Base-by-base conservation (phyloP, 441 rosid species). In the Brassica balearica region DNA sequence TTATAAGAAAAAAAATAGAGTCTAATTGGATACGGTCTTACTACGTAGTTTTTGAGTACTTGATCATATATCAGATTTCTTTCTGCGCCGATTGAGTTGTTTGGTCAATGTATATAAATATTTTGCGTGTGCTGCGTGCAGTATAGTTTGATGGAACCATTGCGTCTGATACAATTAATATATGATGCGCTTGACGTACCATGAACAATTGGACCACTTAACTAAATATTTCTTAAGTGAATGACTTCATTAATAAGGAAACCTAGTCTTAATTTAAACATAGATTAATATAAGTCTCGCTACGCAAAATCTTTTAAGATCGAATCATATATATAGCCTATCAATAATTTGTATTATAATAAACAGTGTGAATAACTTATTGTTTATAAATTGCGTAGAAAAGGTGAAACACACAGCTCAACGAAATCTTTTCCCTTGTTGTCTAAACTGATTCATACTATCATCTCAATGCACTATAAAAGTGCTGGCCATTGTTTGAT, bases 221-320 rank as follows among this genome's bases (percentile, higher is more conserved):
- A 20, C 71, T 70, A 53, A 23, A 66, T 67, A 71, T 27, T 71
- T 56, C 61, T 77, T 65, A 56, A 71, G 81, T 65, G 46, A 25
- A 55, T 59, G 22, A 4, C 34, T 71, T 64, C 71, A 55, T 65
- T 65, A 20, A 56, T 2, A 59, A 75, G 68, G 73, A 41, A 15
- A 15, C 19, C 2, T 14, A 6, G 23, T 69, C 75, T 51, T 69
- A 61, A 32, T 48, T 10, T 77, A 71, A 51, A 34, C 8, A 69
- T 34, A 58, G 2, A 34, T 41, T 75, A 56, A 46, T 71, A 48
- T 4, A 20, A 58, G 6, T 15, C 1, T 46, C 7, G 69, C 64
- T 78, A 59, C 43, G 69, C 69, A 78, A 66, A 55, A 73, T 73
- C 77, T 78, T 60, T n/a, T 25, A 67, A 67, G 77, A 78, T 78